Base-by-base conservation (phyloP, 768 basidiomycete genomes). In the Serendipita vermifera region DNA sequence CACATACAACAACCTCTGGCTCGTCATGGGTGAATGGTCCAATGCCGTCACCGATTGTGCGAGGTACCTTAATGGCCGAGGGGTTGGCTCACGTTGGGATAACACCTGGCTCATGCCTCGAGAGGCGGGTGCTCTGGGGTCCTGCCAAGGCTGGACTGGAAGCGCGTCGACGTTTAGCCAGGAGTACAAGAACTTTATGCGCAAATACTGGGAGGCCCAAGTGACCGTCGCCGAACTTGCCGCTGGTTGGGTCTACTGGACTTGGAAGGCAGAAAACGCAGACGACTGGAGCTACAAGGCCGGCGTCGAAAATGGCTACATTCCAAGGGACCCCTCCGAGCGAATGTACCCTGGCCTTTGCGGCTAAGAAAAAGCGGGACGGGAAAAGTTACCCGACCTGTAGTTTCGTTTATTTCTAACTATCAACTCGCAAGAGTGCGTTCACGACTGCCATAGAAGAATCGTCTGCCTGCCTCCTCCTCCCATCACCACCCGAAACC, bases 171-270 rank as follows among this genome's bases (percentile, higher is more conserved):
- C 69, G 1, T 89, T 84, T 67, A 79, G 79, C 17, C 67, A 72
- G 29, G 73, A 75, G 13, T 89, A 87, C 66, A 81, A 76, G 64
- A 70, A 72, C 1, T 82, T 79, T 59, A 61, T 86, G 54, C 69
- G 83, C 57, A 71, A 78, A 80, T 87, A 85, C 61, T 91, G 83
- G 76, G 87, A 91, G 64, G 81, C 80, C 3, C 88, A 90, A 67
- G 79, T 82, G 13, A 77, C 77, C 57, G 74, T 85, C 54, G 87
- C 83, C 20, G 87, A 90, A 68, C 72, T 71, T 32, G 75, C 81
- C 13, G 75, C 79, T 39, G 83, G 85, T 17, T 86, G 85, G 84
- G 71, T 83, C 3, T 84, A 75, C 46, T 61, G 62, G 83, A 79
- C 84, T 5, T 86, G 85, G 85, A 15, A 81, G 77, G 72, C 78